Evolutionary conservation across 2,329 filamentous ascomycete species (phyloP).

Genomic region (Colletotrichum sublineola): DNA sequence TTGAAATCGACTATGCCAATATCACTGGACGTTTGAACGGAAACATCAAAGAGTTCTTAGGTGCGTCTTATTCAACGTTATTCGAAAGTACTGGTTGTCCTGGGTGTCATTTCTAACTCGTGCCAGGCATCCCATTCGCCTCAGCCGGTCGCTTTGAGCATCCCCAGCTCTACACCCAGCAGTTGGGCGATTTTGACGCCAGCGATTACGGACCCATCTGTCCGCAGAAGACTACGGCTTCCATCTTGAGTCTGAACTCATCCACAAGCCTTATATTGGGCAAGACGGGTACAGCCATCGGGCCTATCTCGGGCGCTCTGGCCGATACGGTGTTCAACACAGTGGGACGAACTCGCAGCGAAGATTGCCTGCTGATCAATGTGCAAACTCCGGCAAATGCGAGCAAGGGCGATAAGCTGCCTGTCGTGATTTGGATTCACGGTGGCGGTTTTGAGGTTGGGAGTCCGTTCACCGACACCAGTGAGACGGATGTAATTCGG

Average conservation of each 20-base stretch:
- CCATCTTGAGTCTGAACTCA: slow-evolving; percentile 23
- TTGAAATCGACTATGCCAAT: slow-evolving; percentile 26
- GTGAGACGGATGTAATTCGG: slow-evolving; percentile 28
- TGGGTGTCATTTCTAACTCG: not conserved
- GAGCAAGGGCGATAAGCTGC: slow-evolving; percentile 55
- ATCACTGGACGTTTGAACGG: slow-evolving; percentile 14
- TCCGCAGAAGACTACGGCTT: slow-evolving; percentile 21
- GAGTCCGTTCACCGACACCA: slow-evolving; percentile 39
- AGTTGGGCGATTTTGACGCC: slow-evolving; percentile 22
- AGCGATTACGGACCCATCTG: slow-evolving; percentile 28
- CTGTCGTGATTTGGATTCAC: slow-evolving; percentile 56
- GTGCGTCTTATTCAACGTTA: not conserved
- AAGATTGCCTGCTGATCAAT: slow-evolving; percentile 66
- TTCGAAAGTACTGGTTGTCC: no score
- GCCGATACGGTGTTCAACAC: slow-evolving; percentile 28
- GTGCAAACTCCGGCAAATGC: slow-evolving; percentile 62
- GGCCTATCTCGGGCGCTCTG: slow-evolving; percentile 18
- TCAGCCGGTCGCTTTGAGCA: slow-evolving; percentile 29
- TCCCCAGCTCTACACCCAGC: slow-evolving; percentile 22
- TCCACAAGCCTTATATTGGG: slow-evolving; percentile 22
- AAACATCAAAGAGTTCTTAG: slow-evolving; percentile 26
- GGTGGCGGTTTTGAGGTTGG: slow-evolving; percentile 53
- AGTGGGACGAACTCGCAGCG: slow-evolving; percentile 44
- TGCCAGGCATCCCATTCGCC: slow-evolving; percentile 28
- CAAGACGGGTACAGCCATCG: slow-evolving; percentile 16